phyloP scores from a whole-genome alignment of 352 stramenopile species.

The Globisporangium takayamanum region DNA sequence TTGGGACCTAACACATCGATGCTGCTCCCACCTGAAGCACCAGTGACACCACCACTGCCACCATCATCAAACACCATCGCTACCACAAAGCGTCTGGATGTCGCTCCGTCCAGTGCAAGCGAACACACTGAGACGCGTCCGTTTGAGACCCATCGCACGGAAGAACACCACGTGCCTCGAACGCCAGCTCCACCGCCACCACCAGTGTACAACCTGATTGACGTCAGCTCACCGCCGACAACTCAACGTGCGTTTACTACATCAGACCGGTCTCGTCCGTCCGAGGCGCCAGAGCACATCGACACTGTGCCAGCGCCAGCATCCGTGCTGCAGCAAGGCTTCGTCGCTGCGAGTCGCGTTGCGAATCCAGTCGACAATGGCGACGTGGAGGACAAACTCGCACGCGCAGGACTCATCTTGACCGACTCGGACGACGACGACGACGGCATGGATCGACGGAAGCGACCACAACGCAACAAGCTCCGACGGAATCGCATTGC shows the following conservation, averaged over 20 bases:
- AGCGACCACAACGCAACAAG: constrained; percentile 9
- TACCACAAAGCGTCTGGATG: no score
- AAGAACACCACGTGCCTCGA: no score
- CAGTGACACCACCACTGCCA: background rate
- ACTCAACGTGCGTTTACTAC: no score
- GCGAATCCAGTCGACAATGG: constrained; percentile 11
- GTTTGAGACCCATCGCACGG: no score
- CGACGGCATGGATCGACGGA: constrained; percentile 1
- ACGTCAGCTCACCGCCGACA: constrained; percentile 6
- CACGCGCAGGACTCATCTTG: constrained; percentile 36
- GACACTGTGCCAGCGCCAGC: background rate
- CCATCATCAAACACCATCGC: no score
- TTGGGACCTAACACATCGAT: constrained; percentile 22
- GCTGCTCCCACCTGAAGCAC: constrained; percentile 11
- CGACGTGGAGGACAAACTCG: constrained; percentile 38
- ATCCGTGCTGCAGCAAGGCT: constrained; percentile 7
- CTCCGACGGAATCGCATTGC: constrained; percentile 4
- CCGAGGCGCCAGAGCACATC: background rate
- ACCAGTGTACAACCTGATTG: constrained; percentile 5
- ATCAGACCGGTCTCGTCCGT: background rate
- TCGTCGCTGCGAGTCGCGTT: constrained; percentile 5
- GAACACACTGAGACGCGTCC: no score
- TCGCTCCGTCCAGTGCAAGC: no score
- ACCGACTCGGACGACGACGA: constrained; percentile 41
- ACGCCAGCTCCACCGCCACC: background rate